Evolutionary conservation across 371 early-diverging fungal genomes (phyloP), one percentile per base, ranked within the genome.

Genomic region (Mucor mucedo): DNA sequence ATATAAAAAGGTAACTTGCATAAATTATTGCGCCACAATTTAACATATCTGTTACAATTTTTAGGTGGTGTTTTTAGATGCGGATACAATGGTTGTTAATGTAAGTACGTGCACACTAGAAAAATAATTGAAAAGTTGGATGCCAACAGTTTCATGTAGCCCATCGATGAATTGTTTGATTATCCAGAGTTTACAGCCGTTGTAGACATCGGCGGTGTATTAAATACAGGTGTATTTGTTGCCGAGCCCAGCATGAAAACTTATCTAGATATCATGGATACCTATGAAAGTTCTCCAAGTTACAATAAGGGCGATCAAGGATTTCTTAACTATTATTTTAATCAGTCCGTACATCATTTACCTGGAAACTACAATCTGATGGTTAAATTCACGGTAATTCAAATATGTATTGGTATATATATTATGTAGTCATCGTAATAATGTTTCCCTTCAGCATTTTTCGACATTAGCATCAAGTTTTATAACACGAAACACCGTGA

Each of bases 191-290:
- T 76, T 41, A 63, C 66, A 39, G 77, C 73, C 27, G 71, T 58
- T 3, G 64, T 71, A 11, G 77, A 76, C 59, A 69, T 73, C 32
- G 77, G 73, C 32, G 71, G 73, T 4, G 73, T 66, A 9, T 48
- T 76, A n/a, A 76, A 76, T 44, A 73, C 77, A 10, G 73, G 73
- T 10, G 73, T 76, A 2, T 76, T 76, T 60, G 77, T 76, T 8
- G 71, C 73, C 3, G 66, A 76, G 56, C 77, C 77, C 10, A 71
- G 66, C 35, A 42, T 55, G 6, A 64, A 55, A 8, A 76, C 69
- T 1, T 73, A 58, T 28, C 38, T 60, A 2, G 58, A 68, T 29
- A 68, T 76, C 21, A 68, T 76, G 71, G 30, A 30, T 1, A 63
- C 66, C 1, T 73, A 76, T 16, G 62, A 63, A 47, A 56, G 52